phyloP scores from a whole-genome alignment of 2,329 filamentous ascomycete species.

The Cladosporium sp. region DNA sequence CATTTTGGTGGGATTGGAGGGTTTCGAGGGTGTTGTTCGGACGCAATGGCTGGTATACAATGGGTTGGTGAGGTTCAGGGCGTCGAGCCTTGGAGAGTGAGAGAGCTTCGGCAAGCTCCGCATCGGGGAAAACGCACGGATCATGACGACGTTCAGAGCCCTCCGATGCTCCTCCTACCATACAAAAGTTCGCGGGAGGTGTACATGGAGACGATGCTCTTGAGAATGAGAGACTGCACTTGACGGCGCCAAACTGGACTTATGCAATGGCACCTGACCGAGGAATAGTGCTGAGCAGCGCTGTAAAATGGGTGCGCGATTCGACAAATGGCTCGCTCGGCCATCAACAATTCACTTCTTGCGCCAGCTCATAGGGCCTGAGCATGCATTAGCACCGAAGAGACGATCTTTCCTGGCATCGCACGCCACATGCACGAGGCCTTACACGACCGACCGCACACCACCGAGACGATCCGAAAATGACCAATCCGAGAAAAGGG shows the following conservation, averaged over 20 bases:
- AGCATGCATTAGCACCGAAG: background rate
- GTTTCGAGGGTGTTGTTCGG: background rate
- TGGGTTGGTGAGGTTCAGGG: background rate
- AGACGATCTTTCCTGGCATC: background rate
- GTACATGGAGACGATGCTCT: background rate
- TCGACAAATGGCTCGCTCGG: slow-evolving; percentile 44
- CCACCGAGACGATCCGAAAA: too few relatives aligned
- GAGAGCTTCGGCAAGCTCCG: slow-evolving; percentile 11
- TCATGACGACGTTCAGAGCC: too few relatives aligned
- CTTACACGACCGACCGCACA: too few relatives aligned
- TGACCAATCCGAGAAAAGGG: too few relatives aligned
- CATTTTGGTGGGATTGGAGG: slow-evolving; percentile 18
- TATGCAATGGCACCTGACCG: slow-evolving; percentile 34
- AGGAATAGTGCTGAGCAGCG: slow-evolving; percentile 22
- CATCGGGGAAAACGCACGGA: too few relatives aligned
- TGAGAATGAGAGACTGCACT: background rate
- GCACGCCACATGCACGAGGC: too few relatives aligned
- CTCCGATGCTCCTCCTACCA: too few relatives aligned
- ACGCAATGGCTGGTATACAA: slow-evolving; percentile 2
- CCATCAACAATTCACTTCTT: slow-evolving; percentile 34
- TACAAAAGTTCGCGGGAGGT: background rate
- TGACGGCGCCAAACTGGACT: slow-evolving; percentile 4
- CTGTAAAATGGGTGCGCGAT: slow-evolving; percentile 39
- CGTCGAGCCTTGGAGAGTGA: background rate
- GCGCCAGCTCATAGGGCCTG: slow-evolving; percentile 13